Percentiles rank a stretch among this genome's conserved stretches.
These are phyloP conservation scores for Schizochytrium sp. DNA, from an alignment of 108 stramenopile species.

Conservation along the genomic window DNA sequence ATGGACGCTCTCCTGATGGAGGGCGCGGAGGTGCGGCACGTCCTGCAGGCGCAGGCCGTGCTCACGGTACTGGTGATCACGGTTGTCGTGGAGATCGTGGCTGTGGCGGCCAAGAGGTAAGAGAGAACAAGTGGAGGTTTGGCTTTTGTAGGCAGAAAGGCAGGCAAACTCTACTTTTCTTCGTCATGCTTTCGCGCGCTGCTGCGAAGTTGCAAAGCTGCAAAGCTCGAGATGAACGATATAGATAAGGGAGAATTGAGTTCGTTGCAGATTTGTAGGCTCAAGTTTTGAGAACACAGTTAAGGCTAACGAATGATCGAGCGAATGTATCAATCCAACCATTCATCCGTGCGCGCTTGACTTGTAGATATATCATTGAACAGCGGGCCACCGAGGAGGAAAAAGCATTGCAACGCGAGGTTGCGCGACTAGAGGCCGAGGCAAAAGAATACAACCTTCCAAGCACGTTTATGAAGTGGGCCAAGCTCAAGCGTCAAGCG, in stretches of 20 bases:
- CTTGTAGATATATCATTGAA: background rate
- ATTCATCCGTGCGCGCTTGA: background rate
- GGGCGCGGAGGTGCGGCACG: background rate
- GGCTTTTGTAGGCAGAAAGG: background rate
- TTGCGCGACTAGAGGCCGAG: background rate
- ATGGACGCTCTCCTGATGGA: background rate
- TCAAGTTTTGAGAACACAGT: background rate
- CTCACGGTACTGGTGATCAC: background rate
- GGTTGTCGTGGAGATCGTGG: background rate
- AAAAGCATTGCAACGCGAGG: background rate
- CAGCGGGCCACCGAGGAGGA: background rate
- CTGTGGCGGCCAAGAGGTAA: background rate
- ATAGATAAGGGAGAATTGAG: background rate
- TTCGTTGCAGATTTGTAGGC: background rate
- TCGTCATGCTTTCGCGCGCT: background rate
- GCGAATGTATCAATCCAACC: background rate
- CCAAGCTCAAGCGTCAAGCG: background rate
- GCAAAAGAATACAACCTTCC: background rate
- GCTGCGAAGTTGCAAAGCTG: background rate
- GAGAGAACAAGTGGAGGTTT: background rate
- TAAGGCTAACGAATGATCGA: background rate
- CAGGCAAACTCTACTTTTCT: background rate
- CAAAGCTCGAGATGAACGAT: background rate
- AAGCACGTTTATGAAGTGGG: background rate
- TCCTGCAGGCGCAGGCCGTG: background rate